A percentile compares a stretch with the other conserved stretches of the same genome.
These are phyloP conservation scores for Vitellaria paradoxa DNA, from an alignment of 179 eudicot genomes.

Conservation along the genomic window DNA sequence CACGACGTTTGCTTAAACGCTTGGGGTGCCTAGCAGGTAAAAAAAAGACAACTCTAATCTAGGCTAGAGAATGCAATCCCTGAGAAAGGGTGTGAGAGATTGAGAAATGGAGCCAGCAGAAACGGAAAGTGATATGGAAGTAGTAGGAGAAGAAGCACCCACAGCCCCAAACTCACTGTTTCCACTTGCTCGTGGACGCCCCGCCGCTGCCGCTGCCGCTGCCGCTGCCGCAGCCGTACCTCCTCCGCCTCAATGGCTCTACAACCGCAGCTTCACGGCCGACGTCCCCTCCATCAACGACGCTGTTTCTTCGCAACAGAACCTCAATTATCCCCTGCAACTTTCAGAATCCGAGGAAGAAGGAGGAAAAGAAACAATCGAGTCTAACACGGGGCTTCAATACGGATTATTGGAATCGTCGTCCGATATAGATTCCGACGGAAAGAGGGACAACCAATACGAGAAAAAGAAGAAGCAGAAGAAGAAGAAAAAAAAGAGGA, in stretches of 20 bases:
- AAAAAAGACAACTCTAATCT: too few relatives aligned
- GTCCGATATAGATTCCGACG: conserved; percentile 33
- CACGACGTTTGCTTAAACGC: too few relatives aligned
- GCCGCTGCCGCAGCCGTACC: conserved; percentile 14
- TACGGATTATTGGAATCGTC: conserved; percentile 55
- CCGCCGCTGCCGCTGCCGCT: conserved; percentile 3
- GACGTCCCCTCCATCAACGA: conserved; percentile 51
- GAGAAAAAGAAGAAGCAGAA: conserved; percentile 29
- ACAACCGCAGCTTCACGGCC: conserved; percentile 70
- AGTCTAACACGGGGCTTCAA: conserved; percentile 16
- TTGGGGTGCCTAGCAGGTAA: too few relatives aligned
- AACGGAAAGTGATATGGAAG: not conserved
- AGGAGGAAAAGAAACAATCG: not conserved
- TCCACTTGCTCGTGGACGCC: conserved; percentile 20
- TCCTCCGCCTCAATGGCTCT: conserved; percentile 47
- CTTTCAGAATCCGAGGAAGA: conserved; percentile 16
- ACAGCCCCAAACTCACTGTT: conserved; percentile 28
- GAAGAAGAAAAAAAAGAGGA: conserved; percentile 33
- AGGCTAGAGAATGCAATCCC: too few relatives aligned
- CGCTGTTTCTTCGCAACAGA: conserved; percentile 31
- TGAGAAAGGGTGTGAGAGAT: not conserved
- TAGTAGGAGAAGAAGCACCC: not conserved
- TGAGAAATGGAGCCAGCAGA: not conserved
- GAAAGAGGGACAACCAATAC: conserved; percentile 13
- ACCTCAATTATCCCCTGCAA: not conserved